phyloP scores from a whole-genome alignment of 2,329 filamentous ascomycete species.

The Verticillium longisporum region DNA sequence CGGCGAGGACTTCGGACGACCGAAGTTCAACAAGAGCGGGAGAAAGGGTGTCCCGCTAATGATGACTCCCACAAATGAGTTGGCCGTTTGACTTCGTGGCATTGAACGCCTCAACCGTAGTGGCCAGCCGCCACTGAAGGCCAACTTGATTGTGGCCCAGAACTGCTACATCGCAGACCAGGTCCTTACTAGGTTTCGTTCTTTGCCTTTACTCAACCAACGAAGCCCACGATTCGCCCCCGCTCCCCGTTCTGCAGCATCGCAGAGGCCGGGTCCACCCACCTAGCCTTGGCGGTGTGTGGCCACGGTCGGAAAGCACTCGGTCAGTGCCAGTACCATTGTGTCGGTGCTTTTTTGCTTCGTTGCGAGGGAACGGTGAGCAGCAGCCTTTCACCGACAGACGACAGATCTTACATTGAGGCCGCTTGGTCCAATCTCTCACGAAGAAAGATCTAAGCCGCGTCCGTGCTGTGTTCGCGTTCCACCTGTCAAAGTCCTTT shows the following conservation, averaged over 20 bases:
- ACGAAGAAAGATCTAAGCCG: not conserved
- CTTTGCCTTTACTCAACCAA: not conserved
- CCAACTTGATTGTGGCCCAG: not conserved
- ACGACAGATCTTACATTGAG: not conserved
- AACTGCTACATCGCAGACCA: not conserved
- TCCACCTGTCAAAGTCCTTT: not conserved
- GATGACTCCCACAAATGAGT: not conserved
- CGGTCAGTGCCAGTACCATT: not conserved
- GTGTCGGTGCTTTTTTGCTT: not conserved
- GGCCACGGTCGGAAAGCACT: not conserved
- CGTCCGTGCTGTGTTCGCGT: not conserved
- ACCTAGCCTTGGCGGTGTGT: slow-evolving; percentile 1
- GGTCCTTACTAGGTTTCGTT: not conserved
- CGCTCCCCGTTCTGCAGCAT: not conserved
- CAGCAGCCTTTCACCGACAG: not conserved
- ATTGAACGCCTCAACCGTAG: not conserved
- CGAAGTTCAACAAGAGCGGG: not conserved
- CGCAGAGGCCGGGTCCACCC: not conserved
- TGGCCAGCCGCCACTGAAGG: not conserved
- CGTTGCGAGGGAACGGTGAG: not conserved
- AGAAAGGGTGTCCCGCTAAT: not conserved
- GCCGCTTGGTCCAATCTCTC: not conserved
- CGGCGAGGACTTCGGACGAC: not conserved
- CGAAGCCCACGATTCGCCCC: not conserved
- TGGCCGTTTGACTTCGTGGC: not conserved